Base-by-base conservation (phyloP, 2,329 filamentous ascomycete species). In the Xenoacremonium recifei region DNA sequence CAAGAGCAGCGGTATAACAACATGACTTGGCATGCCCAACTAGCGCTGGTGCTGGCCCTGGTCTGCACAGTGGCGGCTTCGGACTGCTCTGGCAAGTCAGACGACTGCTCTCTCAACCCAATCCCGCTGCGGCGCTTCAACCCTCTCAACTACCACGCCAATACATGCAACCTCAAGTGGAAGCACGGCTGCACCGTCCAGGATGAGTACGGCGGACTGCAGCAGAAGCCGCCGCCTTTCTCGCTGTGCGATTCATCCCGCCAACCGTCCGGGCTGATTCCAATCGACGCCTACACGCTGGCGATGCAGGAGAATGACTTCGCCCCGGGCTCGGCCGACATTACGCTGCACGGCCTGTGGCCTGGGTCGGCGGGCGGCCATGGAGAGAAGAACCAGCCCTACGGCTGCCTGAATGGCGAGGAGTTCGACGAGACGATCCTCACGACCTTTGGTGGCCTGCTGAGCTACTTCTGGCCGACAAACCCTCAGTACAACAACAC, bases 311-410 rank as follows among this genome's bases (percentile, higher is more conserved):
- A 21, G 3, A 44, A 30, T n/a, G 25, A 40, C 37, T 44, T 44
- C 20, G 21, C 41, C 21, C n/a, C 29, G 19, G 29, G 12, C 36
- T 34, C 41, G 41, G 36, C 41, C 30, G 16, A 7, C 15, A 7
- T 40, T 37, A 44, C 41, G 20, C 36, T 44, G 3, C 41, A 44
- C 23, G 41, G 41, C 36, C 41, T 44, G 16, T 44, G 41, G 41
- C 41, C 41, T 13, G 29, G 41, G 18, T 44, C 41, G 27, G 16
- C 20, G 17, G 37, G 29, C 20, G 41, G 41, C 19, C 6, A 4
- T 11, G 41, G 41, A n/a, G 36, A 11, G 9, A 40, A 40, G 37
- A 44, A 44, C 30, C 41, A 44, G 41, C 41, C 41, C 29, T 44
- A 40, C 16, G 41, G 41, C 36, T 44, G 41, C 30, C 37, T 34